Percentiles rank a stretch among this genome's conserved stretches.
These are phyloP conservation scores for Claviceps sp. DNA, from an alignment of 2,329 filamentous ascomycete genomes.

Conservation along the genomic window DNA sequence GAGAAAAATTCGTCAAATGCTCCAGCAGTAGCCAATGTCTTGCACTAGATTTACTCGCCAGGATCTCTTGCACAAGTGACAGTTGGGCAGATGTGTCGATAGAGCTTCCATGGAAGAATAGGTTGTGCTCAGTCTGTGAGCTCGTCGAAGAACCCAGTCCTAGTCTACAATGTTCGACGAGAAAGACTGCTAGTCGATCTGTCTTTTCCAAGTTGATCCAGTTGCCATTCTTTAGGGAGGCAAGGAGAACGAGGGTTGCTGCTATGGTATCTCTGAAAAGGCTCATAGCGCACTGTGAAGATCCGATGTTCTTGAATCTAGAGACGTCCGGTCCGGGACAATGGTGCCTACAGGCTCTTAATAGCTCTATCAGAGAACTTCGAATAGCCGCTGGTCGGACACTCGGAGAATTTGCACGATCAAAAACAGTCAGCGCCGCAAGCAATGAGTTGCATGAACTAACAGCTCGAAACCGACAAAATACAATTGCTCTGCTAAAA, in stretches of 20 bases:
- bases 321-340: constrained; percentile 56
- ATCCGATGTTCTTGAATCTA: constrained; percentile 49
- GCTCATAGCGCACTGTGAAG: constrained; percentile 52
- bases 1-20: constrained; percentile 29
- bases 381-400: constrained; percentile 65
- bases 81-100: neutral
- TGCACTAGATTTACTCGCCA: constrained; percentile 40
- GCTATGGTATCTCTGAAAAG: constrained; percentile 60
- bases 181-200: constrained; percentile 25
- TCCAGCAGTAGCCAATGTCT: constrained; percentile 36
- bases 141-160: neutral
- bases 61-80: constrained; percentile 23
- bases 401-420: constrained; percentile 49
- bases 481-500: constrained; percentile 57
- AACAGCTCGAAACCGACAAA: constrained; percentile 40
- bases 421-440: constrained; percentile 8
- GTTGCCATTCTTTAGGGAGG: constrained; percentile 33
- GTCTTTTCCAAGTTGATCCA: constrained; percentile 34
- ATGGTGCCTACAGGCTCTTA: constrained; percentile 69
- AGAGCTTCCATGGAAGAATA: neutral
- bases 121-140: constrained; percentile 16
- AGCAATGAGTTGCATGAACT: constrained; percentile 10
- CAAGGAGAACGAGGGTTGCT: constrained; percentile 49
- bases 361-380: constrained; percentile 74
- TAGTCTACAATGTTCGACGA: constrained; percentile 3